These are phyloP conservation scores for Diaporthe sp. DNA, from an alignment of 2,329 filamentous ascomycete species.

Conservation along the genomic window DNA sequence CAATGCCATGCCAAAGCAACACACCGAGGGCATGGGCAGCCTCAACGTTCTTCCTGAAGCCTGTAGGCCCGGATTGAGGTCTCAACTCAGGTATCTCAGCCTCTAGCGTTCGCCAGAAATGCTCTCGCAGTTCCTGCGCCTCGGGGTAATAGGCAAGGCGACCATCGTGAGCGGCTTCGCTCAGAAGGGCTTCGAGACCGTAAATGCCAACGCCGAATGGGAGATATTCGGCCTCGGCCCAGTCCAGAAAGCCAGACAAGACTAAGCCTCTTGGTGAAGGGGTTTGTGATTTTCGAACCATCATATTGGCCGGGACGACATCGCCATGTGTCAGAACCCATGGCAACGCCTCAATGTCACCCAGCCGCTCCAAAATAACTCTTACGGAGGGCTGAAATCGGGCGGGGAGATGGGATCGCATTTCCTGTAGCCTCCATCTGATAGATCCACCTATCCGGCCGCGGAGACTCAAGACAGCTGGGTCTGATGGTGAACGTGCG, in stretches of 20 bases:
- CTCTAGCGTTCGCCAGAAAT: slow-evolving; percentile 64
- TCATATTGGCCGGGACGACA: slow-evolving; percentile 69
- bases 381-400: slow-evolving; percentile 49
- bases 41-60: slow-evolving; percentile 51
- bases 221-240: slow-evolving; percentile 73
- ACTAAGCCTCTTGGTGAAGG: not conserved
- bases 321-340: slow-evolving; percentile 74
- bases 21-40: slow-evolving; percentile 66
- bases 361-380: slow-evolving; percentile 48
- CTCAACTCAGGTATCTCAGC: slow-evolving; percentile 52
- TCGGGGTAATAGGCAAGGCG: slow-evolving; percentile 61
- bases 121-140: slow-evolving; percentile 56
- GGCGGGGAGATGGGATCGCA: slow-evolving; percentile 53
- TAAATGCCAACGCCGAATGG: slow-evolving; percentile 73
- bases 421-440: slow-evolving; percentile 53
- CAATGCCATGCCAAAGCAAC: slow-evolving; percentile 74
- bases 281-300: slow-evolving; percentile 54
- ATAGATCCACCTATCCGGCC: slow-evolving; percentile 58
- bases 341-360: slow-evolving; percentile 58
- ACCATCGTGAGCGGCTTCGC: slow-evolving; percentile 52
- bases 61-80: not conserved
- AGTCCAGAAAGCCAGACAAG: slow-evolving; percentile 71
- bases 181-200: slow-evolving; percentile 72
- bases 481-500: slow-evolving; percentile 37
- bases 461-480: slow-evolving; percentile 39